Base-by-base conservation (phyloP, 192 early-diverging fungal genomes). In the Rhizophagus clarus region DNA sequence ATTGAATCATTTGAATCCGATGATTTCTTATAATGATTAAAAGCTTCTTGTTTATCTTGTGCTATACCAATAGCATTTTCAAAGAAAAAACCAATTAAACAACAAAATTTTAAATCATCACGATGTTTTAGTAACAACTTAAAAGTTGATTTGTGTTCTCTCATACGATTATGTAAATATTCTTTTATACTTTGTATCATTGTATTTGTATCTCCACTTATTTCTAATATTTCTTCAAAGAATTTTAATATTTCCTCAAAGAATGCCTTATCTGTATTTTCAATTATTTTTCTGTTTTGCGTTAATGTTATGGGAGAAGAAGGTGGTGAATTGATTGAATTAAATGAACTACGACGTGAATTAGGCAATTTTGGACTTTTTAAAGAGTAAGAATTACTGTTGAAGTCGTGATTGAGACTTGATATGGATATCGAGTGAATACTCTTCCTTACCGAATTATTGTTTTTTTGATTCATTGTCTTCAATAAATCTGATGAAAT, bases 91-190 rank as follows among this genome's bases (percentile, higher is more conserved):
- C 68, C 68, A 42, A 70, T 70, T 9, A 70, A n/a, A 42, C 32
- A 40, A 40, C 20, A 15, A 15, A 70, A 70, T 40, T 8, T n/a
- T n/a, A 37, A 20, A 24, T 70, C 37, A 40, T 70, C 20, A n/a
- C 31, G 31, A 70, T 70, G 37, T 22, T 2, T 15, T 14, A 3
- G 17, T 37, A 70, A 40, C 22, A 11, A 40, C 42, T 70, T 70
- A 42, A 70, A 37, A 10, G 68, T 70, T 34, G 68, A 70, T 40
- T 70, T 70, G n/a, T 70, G 68, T 70, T 70, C 68, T 34, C 68
- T 34, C 31, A 17, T 40, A 42, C 34, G 31, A 70, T 70, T 70
- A 12, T 70, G 68, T 40, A 70, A 70, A 70, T 70, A 70, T 24
- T 40, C 68, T 40, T 70, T 70, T 31, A 70, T 14, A 22, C 22